Percentiles rank a stretch among this genome's conserved stretches.
These are phyloP conservation scores for Ilex paraguariensis DNA, from an alignment of 305 asterid genomes.

Conservation along the genomic window DNA sequence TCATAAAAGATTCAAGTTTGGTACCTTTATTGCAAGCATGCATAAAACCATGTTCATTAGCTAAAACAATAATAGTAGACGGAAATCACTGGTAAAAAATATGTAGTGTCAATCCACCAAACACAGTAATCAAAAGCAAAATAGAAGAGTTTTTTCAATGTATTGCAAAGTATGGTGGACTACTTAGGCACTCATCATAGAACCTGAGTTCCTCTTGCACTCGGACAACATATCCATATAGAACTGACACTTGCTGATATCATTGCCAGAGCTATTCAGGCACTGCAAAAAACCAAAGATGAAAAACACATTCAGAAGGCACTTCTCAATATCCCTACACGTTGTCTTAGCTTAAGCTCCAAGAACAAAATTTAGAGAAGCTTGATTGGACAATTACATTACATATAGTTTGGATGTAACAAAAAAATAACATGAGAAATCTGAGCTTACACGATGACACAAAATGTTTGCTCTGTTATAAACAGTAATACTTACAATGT, in stretches of 20 bases:
- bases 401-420: background rate
- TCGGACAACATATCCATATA: constrained; percentile 86
- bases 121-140: too few species aligned
- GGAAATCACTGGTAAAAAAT: too few species aligned
- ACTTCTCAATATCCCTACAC: background rate
- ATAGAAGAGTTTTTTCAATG: too few species aligned
- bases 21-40: too few species aligned
- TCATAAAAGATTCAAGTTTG: too few species aligned
- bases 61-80: too few species aligned
- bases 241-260: constrained; percentile 85
- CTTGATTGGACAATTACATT: background rate
- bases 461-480: too few species aligned
- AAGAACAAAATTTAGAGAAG: background rate
- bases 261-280: constrained; percentile 54
- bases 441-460: background rate
- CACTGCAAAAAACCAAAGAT: constrained; percentile 40
- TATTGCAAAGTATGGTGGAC: too few species aligned
- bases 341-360: background rate
- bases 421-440: too few species aligned
- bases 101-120: too few species aligned
- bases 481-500: too few species aligned
- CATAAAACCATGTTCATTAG: too few species aligned
- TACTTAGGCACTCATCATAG: constrained; percentile 41
- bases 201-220: constrained; percentile 70
- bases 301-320: background rate